phyloP scores from a whole-genome alignment of 331 rosid genomes.

The Dryas integrifolia region DNA sequence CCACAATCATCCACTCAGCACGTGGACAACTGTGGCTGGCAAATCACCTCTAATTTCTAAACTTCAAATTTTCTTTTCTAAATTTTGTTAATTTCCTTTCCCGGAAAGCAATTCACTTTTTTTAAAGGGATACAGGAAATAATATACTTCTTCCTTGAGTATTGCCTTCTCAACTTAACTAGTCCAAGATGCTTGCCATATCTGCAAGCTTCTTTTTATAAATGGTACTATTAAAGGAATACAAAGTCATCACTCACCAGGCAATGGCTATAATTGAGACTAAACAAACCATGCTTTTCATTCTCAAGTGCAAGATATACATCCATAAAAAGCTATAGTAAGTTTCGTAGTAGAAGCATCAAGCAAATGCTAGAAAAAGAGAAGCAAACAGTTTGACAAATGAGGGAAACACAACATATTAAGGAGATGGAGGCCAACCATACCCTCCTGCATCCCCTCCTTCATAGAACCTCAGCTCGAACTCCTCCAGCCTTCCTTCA shows the following conservation, averaged over 20 bases:
- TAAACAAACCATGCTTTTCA: slow-evolving; percentile 37
- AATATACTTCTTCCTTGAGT: background rate
- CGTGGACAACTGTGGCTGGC: no score
- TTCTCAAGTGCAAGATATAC: slow-evolving; percentile 34
- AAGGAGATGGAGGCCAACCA: slow-evolving; percentile 88
- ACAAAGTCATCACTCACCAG: background rate
- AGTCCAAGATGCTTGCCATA: background rate
- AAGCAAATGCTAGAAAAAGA: slow-evolving; percentile 26
- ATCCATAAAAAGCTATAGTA: slow-evolving; percentile 27
- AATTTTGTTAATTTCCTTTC: no score
- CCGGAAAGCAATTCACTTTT: no score
- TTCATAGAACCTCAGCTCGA: slow-evolving; percentile 81
- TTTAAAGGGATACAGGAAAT: background rate
- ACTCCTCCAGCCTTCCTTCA: slow-evolving; percentile 65
- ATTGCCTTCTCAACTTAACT: background rate
- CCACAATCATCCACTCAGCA: no score
- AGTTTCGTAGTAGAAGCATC: slow-evolving; percentile 41
- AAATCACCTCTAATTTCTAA: no score
- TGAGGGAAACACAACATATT: slow-evolving; percentile 16
- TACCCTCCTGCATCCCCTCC: slow-evolving; percentile 66
- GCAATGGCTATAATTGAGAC: background rate
- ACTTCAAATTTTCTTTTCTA: no score
- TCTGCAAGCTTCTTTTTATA: background rate
- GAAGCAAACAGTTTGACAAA: slow-evolving; percentile 33
- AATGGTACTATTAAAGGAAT: background rate